These are phyloP conservation scores for Cercospora berteroae DNA, from an alignment of 2,329 filamentous ascomycete genomes.

Conservation along the genomic window DNA sequence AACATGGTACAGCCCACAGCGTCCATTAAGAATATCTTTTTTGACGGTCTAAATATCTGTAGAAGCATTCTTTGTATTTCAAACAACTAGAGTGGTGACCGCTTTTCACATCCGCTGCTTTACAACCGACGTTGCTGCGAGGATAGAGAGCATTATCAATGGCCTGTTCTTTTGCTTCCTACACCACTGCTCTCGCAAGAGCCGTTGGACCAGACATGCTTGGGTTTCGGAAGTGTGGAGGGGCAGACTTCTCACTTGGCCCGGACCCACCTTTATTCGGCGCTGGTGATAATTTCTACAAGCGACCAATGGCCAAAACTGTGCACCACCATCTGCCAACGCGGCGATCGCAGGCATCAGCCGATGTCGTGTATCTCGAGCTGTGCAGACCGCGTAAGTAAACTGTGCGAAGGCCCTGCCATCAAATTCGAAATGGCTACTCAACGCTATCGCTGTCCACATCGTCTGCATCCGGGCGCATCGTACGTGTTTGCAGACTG, in stretches of 20 bases:
- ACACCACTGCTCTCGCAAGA: background rate
- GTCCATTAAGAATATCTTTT: background rate
- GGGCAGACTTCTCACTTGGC: background rate
- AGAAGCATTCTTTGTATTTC: too few species aligned
- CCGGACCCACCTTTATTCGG: background rate
- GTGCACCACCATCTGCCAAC: background rate
- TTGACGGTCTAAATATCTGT: background rate
- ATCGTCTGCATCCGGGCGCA: background rate
- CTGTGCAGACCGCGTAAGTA: background rate
- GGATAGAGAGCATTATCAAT: too few species aligned
- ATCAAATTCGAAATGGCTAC: background rate
- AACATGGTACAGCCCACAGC: conserved; percentile 18
- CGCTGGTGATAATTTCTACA: background rate
- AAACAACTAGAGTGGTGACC: background rate
- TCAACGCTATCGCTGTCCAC: background rate
- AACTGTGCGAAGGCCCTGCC: background rate
- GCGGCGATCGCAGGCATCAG: background rate
- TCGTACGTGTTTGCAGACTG: background rate
- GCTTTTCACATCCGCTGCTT: too few species aligned
- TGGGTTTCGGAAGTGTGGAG: background rate
- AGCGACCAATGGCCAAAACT: background rate
- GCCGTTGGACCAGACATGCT: too few species aligned
- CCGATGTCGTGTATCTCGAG: background rate
- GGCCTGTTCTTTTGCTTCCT: background rate
- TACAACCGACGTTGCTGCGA: too few species aligned